Conservation (phyloP, 164 flowering plant genomes). For the Sedum album region DNA sequence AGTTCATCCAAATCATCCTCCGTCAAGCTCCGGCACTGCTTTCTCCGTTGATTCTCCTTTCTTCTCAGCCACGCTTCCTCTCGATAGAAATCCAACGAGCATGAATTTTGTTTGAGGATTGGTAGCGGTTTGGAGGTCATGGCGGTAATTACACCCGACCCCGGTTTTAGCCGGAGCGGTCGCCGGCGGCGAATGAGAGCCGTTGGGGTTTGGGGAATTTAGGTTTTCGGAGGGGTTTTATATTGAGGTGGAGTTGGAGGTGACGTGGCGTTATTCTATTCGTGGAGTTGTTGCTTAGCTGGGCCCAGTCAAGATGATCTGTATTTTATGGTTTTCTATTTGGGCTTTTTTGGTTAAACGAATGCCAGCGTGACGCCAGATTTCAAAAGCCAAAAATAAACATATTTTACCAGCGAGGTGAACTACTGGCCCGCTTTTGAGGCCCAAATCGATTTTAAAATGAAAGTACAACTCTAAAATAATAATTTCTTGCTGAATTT, state of each 20-base stretch:
- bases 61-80: constrained; percentile 60
- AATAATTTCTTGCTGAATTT: too few relatives aligned
- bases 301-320: neutral
- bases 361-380: neutral
- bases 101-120: constrained; percentile 51
- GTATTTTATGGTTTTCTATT: too few relatives aligned
- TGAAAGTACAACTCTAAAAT: too few relatives aligned
- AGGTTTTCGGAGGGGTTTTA: neutral
- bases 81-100: constrained; percentile 49
- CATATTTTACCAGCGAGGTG: neutral
- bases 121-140: constrained; percentile 11
- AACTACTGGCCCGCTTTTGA: neutral
- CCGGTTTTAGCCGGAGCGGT: constrained; percentile 4
- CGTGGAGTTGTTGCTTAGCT: neutral
- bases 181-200: neutral
- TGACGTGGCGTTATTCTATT: neutral
- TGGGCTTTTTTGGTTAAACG: too few relatives aligned
- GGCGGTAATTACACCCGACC: neutral
- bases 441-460: too few relatives aligned
- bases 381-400: neutral
- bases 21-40: constrained; percentile 54
- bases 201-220: neutral
- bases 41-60: constrained; percentile 19
- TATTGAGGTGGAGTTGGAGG: neutral
- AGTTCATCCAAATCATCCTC: constrained; percentile 82